phyloP scores from a whole-genome alignment of 148 eudicot species.

The Talinum fruticosum region DNA sequence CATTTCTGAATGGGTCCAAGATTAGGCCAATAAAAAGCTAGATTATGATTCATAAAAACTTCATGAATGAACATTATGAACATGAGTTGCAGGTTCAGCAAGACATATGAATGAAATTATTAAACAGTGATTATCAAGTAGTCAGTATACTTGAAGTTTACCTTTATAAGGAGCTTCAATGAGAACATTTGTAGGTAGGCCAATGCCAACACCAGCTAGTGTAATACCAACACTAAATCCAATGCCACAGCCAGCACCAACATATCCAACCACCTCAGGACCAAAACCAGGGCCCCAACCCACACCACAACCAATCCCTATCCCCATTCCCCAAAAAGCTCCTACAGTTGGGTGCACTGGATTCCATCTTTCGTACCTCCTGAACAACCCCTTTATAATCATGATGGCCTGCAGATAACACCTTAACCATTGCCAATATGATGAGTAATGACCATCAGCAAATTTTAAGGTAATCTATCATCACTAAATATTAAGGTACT shows the following conservation, averaged over 20 bases:
- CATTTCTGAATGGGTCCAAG: not conserved
- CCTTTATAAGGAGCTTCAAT: slow-evolving; percentile 65
- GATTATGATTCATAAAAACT: no score
- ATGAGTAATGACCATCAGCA: not conserved
- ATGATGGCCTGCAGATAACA: slow-evolving; percentile 48
- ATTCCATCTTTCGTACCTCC: slow-evolving; percentile 90
- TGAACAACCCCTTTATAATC: slow-evolving; percentile 80
- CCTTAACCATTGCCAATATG: not conserved
- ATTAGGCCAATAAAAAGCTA: no score
- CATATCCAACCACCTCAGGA: slow-evolving; percentile 93
- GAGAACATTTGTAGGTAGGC: slow-evolving; percentile 76
- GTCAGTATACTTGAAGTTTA: slow-evolving; percentile 16
- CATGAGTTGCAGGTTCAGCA: not conserved
- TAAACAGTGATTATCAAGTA: not conserved
- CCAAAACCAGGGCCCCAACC: slow-evolving; percentile 99
- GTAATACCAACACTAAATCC: slow-evolving; percentile 93
- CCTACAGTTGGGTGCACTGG: slow-evolving; percentile 97
- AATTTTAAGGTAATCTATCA: not conserved
- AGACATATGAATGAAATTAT: not conserved
- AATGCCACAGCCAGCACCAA: slow-evolving; percentile 96
- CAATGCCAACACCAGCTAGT: slow-evolving; percentile 84
- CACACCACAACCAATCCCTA: slow-evolving; percentile 94
- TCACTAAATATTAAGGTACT: not conserved
- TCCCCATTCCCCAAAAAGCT: slow-evolving; percentile 96
- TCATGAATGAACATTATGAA: not conserved